phyloP scores from a whole-genome alignment of 169 alveolate species.

The Prorocentrum cordatum region DNA sequence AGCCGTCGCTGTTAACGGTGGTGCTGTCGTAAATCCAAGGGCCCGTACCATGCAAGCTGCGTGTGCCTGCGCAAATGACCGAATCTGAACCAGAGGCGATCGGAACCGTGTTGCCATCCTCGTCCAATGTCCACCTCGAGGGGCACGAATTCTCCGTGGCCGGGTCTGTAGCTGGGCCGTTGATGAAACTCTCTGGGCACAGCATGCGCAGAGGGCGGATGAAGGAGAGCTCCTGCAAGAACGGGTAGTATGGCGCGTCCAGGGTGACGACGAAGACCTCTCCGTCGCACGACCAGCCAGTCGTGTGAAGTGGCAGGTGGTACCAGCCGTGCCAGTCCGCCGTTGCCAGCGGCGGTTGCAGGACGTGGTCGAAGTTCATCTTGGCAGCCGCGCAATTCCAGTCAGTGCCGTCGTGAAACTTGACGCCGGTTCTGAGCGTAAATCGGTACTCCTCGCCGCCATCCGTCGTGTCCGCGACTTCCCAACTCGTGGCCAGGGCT shows the following conservation, averaged over 20 bases:
- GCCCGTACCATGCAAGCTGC: background rate
- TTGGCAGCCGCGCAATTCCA: slow-evolving; percentile 4
- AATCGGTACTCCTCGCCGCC: slow-evolving; percentile 1
- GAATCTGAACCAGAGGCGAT: too few species aligned
- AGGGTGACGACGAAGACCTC: background rate
- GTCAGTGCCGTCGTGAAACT: slow-evolving; percentile 12
- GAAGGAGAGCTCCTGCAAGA: slow-evolving; percentile 10
- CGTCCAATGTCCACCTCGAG: too few species aligned
- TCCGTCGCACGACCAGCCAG: background rate
- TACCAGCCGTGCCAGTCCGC: slow-evolving; percentile 27
- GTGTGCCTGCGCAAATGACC: background rate
- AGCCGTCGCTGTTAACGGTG: background rate
- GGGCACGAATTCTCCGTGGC: background rate
- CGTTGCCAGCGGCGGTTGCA: background rate
- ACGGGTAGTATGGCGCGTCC: background rate
- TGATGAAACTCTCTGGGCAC: background rate
- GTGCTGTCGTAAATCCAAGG: background rate
- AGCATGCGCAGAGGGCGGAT: slow-evolving; percentile 31
- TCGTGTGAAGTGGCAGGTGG: background rate
- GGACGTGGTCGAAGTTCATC: slow-evolving; percentile 37
- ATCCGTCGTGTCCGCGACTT: background rate
- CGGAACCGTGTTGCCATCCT: too few species aligned
- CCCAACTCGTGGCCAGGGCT: background rate
- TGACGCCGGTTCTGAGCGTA: background rate
- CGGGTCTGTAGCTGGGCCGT: slow-evolving; percentile 1